Evolutionary conservation across 306 rosid genomes (phyloP), one percentile per base, ranked within the genome.

Genomic region (Rosa rugosa): DNA sequence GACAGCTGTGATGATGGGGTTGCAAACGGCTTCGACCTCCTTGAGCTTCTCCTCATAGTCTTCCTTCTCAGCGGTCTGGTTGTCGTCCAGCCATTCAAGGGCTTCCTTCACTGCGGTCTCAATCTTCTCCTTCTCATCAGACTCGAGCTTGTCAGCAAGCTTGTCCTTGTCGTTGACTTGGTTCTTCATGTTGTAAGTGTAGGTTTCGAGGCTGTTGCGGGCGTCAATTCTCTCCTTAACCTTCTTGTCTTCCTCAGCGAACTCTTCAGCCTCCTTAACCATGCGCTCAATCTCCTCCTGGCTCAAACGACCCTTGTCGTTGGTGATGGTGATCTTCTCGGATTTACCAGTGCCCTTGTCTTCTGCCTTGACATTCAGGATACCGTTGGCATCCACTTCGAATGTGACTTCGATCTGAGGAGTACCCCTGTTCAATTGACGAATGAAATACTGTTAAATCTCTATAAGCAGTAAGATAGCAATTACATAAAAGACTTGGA

Each of bases 341-440:
- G 99, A 87, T 72, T 96, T 96, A 6, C 99, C 99, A 5, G 98
- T 93, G 80, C 99, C 99, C 83, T 96, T 96, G 88, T 96, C 99
- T 80, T 96, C 99, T 20, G 99, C 99, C 85, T 86, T 96, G 0
- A 96, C 98, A 60, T 93, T 96, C 31, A 96, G 75, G 89, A 96
- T 96, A 50, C 99, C 99, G 11, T 96, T 96, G 36, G 99, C 99
- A 77, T 96, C 99, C 2, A 96, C 98, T 90, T 96, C 99, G 41
- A 96, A 96, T 45, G 99, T 96, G 74, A 96, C 99, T 85, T 96
- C 99, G 67, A 96, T 96, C 88, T 96, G 99, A 77, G 98, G 98
- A 78, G 99, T 93, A 62, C 99, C 99, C 85, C 99, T 96, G 91
- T 86, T 82, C 49, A 77, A 17, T 63, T 47, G 40, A 25, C 23